phyloP scores from a whole-genome alignment of 2,329 filamentous ascomycete species.

The Cercospora sp. region DNA sequence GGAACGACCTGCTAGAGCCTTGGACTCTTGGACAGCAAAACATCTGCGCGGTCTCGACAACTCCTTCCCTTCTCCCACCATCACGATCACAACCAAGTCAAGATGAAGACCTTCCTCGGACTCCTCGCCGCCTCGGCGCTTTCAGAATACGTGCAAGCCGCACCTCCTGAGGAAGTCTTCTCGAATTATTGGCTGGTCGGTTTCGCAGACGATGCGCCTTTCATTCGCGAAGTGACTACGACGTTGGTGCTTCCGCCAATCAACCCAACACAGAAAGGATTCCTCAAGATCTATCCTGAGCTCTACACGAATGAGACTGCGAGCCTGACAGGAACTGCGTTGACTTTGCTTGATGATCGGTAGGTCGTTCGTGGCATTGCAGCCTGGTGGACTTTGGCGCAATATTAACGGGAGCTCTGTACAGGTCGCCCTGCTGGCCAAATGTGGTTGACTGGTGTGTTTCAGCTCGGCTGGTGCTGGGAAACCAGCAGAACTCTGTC shows the following conservation, averaged over 20 bases:
- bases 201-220: neutral
- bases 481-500: neutral
- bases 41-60: neutral
- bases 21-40: neutral
- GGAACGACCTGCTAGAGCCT: neutral
- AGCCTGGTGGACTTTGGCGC: too few species aligned
- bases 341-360: constrained; percentile 3
- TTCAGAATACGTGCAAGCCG: neutral
- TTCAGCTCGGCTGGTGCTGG: neutral
- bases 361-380: neutral
- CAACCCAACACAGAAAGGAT: neutral
- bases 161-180: neutral
- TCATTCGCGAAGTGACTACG: neutral
- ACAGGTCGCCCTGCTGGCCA: neutral
- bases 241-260: neutral
- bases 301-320: neutral
- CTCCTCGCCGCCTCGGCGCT: neutral
- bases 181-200: neutral
- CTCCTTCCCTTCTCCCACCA: neutral
- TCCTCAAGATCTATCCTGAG: neutral
- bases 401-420: too few species aligned
- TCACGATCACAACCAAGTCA: too few species aligned
- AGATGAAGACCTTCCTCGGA: neutral
- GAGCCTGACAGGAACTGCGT: neutral
- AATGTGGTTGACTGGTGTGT: constrained; percentile 7